Conservation (phyloP, 2,329 filamentous ascomycete genomes). For the Plectosphaerella cucumerina region DNA sequence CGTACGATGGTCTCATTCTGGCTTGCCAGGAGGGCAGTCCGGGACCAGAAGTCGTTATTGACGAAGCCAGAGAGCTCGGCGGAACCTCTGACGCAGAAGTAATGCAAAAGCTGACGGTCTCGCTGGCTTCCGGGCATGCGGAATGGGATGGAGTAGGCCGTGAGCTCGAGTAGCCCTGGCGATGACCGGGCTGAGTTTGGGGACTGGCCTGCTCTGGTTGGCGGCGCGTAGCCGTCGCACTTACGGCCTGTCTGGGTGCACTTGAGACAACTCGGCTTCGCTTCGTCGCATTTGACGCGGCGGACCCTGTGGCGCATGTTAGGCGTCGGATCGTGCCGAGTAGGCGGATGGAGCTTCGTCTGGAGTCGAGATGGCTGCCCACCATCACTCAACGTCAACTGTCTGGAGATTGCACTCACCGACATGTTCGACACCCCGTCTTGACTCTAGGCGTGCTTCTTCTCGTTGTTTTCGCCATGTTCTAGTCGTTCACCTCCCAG, state of each 20-base stretch:
- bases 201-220: background rate
- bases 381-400: too few relatives aligned
- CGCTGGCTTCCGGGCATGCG: conserved; percentile 10
- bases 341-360: too few relatives aligned
- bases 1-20: conserved; percentile 10
- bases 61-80: conserved; percentile 10
- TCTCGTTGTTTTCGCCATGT: background rate
- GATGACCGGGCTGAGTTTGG: background rate
- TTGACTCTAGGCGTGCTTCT: background rate
- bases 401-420: background rate
- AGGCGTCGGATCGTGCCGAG: too few relatives aligned
- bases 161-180: background rate
- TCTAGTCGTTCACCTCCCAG: too few relatives aligned
- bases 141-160: conserved; percentile 12
- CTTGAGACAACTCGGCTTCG: conserved; percentile 45
- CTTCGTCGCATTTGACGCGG: conserved; percentile 54
- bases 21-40: conserved; percentile 8
- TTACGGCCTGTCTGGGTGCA: conserved; percentile 51
- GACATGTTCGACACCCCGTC: conserved; percentile 1
- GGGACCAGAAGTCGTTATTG: conserved; percentile 9
- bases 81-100: conserved; percentile 10
- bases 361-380: too few relatives aligned
- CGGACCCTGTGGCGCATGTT: conserved; percentile 33
- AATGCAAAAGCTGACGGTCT: conserved; percentile 12
- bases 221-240: conserved; percentile 48